Evolutionary conservation across 495 filamentous ascomycete species (phyloP), one percentile per base, ranked within the genome.

Genomic region (Penicillium argentinense): DNA sequence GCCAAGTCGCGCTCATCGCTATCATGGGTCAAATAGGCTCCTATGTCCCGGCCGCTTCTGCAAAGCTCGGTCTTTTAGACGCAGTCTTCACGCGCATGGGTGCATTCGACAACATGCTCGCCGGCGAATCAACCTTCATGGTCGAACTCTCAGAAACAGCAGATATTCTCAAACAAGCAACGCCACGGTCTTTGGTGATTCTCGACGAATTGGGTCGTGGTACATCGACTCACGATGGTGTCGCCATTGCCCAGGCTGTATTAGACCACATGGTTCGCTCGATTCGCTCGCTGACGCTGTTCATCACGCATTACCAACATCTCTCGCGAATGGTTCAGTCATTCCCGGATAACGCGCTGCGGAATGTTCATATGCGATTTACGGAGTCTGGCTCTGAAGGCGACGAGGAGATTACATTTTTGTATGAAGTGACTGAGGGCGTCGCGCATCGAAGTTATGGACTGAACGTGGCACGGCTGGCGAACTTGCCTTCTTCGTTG

Each of bases 61-160:
- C 93, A 7, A 66, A 63, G 4, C 79, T 99, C 0, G 91, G 90
- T 18, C 81, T 96, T 52, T 71, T 92, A 9, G 93, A 97, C 60
- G 89, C 89, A 0, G 91, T 99, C 16, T 89, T 91, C 67, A 97
- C 93, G 0, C 85, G 93, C 40, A 97, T 97, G 92, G 93, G 93
- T 32, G 93, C 95, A 5, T 87, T 86, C 56, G 93, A 99, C 66
- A 97, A 96, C 67, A 88, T 99, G 74, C 86, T 99, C 63, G 87
- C 88, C 0, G 91, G 90, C 47, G 95, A 99, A 63, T 86, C 79
- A 16, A 99, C 93, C 1, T 99, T 99, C 73, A 96, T 96, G 91
- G 91, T 97, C 38, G 93, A 99, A 58, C 81, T 99, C 0, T 87
- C 80, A 29, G 93, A 97, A 61, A 97, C 93, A 1, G 82, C 86